Evolutionary conservation across 2,329 filamentous ascomycete species (phyloP), one percentile per base, ranked within the genome.

Genomic region (Diaporthe aspalathi): DNA sequence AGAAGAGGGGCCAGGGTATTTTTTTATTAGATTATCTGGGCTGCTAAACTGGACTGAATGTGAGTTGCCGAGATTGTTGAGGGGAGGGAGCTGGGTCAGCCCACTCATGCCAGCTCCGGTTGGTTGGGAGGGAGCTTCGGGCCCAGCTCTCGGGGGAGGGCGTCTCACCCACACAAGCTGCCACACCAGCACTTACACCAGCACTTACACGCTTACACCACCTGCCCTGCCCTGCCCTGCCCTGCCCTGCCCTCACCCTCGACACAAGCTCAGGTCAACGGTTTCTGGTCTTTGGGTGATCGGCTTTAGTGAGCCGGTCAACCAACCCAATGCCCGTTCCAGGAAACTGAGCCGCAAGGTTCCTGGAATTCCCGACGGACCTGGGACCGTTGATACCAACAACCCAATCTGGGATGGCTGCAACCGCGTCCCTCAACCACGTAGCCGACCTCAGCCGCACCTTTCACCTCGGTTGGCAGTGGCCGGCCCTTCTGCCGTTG

Each of bases 301-400:
- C 43, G 52, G 69, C 65, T 71, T 60, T 29, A 71, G 69, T 68
- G 69, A 68, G 69, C 69, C 62, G 53, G 52, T 70, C 40, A 52
- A 56, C 49, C 49, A 20, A 47, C 20, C 29, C 66, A 56, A 35
- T 24, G 20, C 43, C 38, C 43, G n/a, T 49, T n/a, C 57, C 17
- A 45, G 27, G 11, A 49, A 5, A 5, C 5, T 32, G 43, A 52
- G 22, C 40, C 53, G 47, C 32, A 22, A 35, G 62, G 24, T 45
- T 60, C 52, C 63, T 71, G 63, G 53, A 62, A 53, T 62, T 57
- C 35, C 57, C 53, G 63, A 52, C 45, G 35, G 53, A 62, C 32
- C 45, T 49, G 67, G 45, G 43, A 56, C 54, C 47, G 56, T 65
- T 16, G 43, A 65, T 50, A 49, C 27, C 53, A 52, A 60, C 38